Evolutionary conservation across 2,329 filamentous ascomycete species (phyloP), one percentile per base, ranked within the genome.

Genomic region (Beauveria brongniartii): DNA sequence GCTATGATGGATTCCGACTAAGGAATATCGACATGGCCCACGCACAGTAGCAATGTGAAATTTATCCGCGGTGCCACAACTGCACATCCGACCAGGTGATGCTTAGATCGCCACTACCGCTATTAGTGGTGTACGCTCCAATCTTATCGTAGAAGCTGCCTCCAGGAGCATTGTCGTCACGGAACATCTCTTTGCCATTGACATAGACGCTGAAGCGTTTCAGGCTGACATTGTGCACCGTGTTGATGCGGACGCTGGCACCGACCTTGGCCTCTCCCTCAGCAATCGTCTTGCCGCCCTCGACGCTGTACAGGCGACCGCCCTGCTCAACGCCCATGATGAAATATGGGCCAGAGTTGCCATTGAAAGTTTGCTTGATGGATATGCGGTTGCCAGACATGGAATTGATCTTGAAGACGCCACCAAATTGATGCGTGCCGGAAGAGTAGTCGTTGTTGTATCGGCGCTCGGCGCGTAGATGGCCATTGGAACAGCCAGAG

Each of bases 81-180:
- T 62, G 61, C 2, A 59, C 55, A 26, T 62, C 55, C 1, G 55
- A 48, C 61, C 55, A 62, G 1, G 46, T 55, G 26, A 55, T 58
- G 40, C 40, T 51, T 1, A 61, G 24, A n/a, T 43, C 60, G 9
- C 67, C 67, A 7, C 55, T 63, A 14, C 67, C 66, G 16, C 53
- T 64, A 50, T 67, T 63, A 16, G 67, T 69, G 6, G 64, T 63
- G 50, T 67, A 69, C n/a, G 67, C 66, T 37, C 67, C 67, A 44
- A 65, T 55, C 58, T 68, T 68, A 61, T 69, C 67, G 40, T 68
- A 68, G 34, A 68, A 69, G 59, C 61, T 64, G n/a, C 66, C 67
- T 18, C 57, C 54, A 1, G 67, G 67, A 14, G 66, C 65, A 20
- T 60, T 63, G 20, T 64, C 53, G 44, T 67, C 65, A 1, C 59